A percentile compares a stretch with the other conserved stretches of the same genome.
Evolutionary conservation across 2,329 filamentous ascomycete genomes (phyloP).

Genomic region (Claviceps digitariae): DNA sequence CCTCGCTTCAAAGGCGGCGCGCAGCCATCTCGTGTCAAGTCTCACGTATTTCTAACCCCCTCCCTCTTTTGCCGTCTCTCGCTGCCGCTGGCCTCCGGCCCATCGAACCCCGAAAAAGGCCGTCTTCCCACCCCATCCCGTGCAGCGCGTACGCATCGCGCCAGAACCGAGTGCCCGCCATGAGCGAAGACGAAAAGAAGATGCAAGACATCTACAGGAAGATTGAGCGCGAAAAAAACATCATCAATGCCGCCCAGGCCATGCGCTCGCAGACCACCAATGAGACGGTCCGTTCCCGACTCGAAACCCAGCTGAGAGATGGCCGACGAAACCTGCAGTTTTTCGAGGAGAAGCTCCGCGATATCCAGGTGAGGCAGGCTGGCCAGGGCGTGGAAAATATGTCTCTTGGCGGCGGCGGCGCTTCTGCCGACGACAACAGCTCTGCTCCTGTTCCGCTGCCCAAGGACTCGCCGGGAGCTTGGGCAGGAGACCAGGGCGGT

Average conservation of each 20-base stretch:
- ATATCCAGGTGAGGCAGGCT: constrained; percentile 72
- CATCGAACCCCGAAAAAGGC: background rate
- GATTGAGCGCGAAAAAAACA: constrained; percentile 92
- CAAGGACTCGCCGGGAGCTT: constrained; percentile 45
- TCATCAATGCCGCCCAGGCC: constrained; percentile 85
- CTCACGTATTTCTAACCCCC: no score
- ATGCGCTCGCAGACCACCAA: constrained; percentile 97
- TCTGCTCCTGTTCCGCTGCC: constrained; percentile 44
- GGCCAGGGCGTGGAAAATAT: constrained; percentile 54
- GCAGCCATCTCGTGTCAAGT: no score
- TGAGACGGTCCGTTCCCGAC: constrained; percentile 73
- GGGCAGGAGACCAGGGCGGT: constrained; percentile 39
- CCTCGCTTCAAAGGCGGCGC: no score
- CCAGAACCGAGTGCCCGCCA: constrained; percentile 28
- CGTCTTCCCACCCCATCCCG: constrained; percentile 9
- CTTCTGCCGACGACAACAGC: constrained; percentile 27
- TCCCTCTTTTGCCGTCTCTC: background rate
- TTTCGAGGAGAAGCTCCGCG: constrained; percentile 80
- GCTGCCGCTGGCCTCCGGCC: background rate
- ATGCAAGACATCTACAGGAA: constrained; percentile 80
- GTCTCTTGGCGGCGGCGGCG: constrained; percentile 37
- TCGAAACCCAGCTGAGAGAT: constrained; percentile 91
- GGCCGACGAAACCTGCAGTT: constrained; percentile 88
- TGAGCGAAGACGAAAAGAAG: constrained; percentile 50
- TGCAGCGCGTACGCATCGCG: constrained; percentile 27